Percentiles rank a stretch among this genome's conserved stretches.
These are phyloP conservation scores for Trypanosoma caninum DNA, from an alignment of 208 protist species.

Conservation along the genomic window DNA sequence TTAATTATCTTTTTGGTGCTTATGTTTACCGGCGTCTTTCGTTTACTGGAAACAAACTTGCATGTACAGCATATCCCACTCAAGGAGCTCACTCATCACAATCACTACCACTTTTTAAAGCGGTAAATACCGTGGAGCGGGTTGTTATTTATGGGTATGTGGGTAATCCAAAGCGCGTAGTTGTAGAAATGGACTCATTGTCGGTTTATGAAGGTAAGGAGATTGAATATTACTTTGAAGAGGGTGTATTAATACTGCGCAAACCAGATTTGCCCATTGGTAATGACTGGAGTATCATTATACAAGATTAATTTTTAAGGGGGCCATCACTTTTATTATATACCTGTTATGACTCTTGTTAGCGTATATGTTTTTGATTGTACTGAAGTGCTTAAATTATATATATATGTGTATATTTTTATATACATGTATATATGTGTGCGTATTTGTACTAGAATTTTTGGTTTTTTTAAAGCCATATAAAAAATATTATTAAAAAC, in stretches of 20 bases:
- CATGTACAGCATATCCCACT: constrained; percentile 17
- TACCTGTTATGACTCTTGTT: too few species aligned
- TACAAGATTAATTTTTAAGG: constrained; percentile 28
- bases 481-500: too few species aligned
- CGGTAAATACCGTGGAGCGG: constrained; percentile 55
- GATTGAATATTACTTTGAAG: constrained; percentile 58
- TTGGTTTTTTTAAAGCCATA: too few species aligned
- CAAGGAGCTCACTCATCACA: background rate
- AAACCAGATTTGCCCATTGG: constrained; percentile 46
- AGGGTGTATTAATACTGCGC: constrained; percentile 48
- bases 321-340: too few species aligned
- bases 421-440: background rate
- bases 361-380: too few species aligned
- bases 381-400: too few species aligned
- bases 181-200: constrained; percentile 5
- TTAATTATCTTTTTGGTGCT: constrained; percentile 51
- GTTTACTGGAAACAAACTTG: constrained; percentile 40
- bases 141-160: constrained; percentile 62
- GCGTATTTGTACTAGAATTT: background rate
- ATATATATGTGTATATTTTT: constrained; percentile 23
- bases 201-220: constrained; percentile 17
- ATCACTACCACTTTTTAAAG: background rate
- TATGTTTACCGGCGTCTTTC: constrained; percentile 54
- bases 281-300: constrained; percentile 56
- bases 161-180: constrained; percentile 30